Percentiles rank a stretch among this genome's conserved stretches.
These are phyloP conservation scores for Tulasnella sp. DNA, from an alignment of 768 basidiomycete species.

Conservation along the genomic window DNA sequence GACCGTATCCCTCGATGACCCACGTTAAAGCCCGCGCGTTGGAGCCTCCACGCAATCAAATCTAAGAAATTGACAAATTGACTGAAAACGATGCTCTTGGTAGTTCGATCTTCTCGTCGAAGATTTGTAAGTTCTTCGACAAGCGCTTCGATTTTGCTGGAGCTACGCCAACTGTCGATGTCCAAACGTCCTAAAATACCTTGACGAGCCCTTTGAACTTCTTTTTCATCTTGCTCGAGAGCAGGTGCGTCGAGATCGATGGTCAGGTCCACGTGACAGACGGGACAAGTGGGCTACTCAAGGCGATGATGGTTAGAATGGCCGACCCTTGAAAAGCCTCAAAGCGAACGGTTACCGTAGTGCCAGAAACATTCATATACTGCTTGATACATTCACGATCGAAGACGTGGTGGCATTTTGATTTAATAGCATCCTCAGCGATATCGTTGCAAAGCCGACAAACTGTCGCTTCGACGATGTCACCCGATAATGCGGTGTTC, in stretches of 20 bases:
- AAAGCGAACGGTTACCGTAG: constrained; percentile 40
- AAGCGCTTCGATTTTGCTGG: constrained; percentile 95
- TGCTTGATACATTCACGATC: constrained; percentile 94
- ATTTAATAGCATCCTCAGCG: constrained; percentile 93
- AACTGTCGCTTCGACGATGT: constrained; percentile 66
- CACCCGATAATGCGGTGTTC: constrained; percentile 43
- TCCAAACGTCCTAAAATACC: constrained; percentile 90
- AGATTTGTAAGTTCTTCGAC: constrained; percentile 88
- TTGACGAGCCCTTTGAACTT: constrained; percentile 48
- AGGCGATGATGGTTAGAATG: neutral
- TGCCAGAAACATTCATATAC: constrained; percentile 70
- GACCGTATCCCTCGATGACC: constrained; percentile 27
- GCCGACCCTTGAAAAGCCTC: too few relatives aligned
- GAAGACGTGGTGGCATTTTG: constrained; percentile 89
- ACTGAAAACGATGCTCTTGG: constrained; percentile 94
- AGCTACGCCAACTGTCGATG: constrained; percentile 84
- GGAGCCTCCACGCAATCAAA: constrained; percentile 84
- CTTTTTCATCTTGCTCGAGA: constrained; percentile 65
- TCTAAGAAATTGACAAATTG: constrained; percentile 82
- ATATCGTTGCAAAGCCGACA: constrained; percentile 96
- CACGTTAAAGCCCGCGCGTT: constrained; percentile 85
- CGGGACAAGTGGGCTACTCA: constrained; percentile 78
- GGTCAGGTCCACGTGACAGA: constrained; percentile 85
- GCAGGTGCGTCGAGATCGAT: constrained; percentile 96
- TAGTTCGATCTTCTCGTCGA: constrained; percentile 74